Conservation (phyloP, 2,329 filamentous ascomycete genomes). For the Leptographium lundbergii region DNA sequence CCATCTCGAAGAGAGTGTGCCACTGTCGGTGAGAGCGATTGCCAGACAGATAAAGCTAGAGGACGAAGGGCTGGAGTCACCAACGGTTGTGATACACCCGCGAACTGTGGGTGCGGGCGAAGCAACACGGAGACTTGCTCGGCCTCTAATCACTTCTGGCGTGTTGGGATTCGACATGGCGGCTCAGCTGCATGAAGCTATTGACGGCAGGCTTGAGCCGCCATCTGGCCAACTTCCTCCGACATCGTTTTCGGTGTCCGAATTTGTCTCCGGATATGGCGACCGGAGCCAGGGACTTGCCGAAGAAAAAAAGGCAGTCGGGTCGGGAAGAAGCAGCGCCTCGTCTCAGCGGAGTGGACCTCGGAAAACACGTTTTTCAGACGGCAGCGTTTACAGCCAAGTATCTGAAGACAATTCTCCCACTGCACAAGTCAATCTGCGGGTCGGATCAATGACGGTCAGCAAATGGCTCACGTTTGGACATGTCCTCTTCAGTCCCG, state of each 20-base stretch:
- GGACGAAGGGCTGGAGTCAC: slow-evolving; percentile 28
- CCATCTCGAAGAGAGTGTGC: slow-evolving; percentile 29
- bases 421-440: slow-evolving; percentile 59
- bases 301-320: slow-evolving; percentile 12
- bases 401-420: slow-evolving; percentile 47
- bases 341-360: slow-evolving; percentile 15
- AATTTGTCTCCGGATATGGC: slow-evolving; percentile 28
- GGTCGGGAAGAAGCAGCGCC: slow-evolving; percentile 16
- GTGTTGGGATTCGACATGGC: slow-evolving; percentile 43
- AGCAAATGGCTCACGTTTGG: slow-evolving; percentile 83
- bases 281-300: slow-evolving; percentile 19
- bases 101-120: slow-evolving; percentile 19
- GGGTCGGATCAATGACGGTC: slow-evolving; percentile 70
- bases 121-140: slow-evolving; percentile 15
- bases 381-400: slow-evolving; percentile 31
- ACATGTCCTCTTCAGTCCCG: slow-evolving; percentile 69
- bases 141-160: slow-evolving; percentile 31
- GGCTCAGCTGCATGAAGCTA: slow-evolving; percentile 35
- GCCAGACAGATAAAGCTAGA: slow-evolving; percentile 12
- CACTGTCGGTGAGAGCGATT: slow-evolving; percentile 1
- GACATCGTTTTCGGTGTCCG: slow-evolving; percentile 29
- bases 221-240: slow-evolving; percentile 21
- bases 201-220: slow-evolving; percentile 22
- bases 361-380: slow-evolving; percentile 23
- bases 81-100: slow-evolving; percentile 26